phyloP scores from a whole-genome alignment of 1,284 basidiomycete genomes.

The Microstroma glucosiphilum region DNA sequence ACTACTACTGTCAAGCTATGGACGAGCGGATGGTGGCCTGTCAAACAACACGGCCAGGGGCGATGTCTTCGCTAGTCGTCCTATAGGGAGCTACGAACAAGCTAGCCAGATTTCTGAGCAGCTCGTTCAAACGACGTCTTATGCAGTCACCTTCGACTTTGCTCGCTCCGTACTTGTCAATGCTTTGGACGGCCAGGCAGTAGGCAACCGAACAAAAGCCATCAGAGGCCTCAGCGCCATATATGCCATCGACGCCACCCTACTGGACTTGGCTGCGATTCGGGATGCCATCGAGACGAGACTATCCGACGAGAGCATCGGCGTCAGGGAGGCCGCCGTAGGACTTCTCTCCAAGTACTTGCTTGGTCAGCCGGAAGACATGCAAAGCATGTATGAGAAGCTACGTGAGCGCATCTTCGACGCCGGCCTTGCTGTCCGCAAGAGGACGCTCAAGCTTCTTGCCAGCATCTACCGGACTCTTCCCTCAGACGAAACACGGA shows the following conservation, averaged over 20 bases:
- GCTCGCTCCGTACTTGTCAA: conserved; percentile 29
- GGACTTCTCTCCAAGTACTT: conserved; percentile 93
- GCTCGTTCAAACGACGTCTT: conserved; percentile 9
- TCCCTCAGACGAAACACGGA: conserved; percentile 59
- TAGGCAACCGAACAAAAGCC: conserved; percentile 40
- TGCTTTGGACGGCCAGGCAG: conserved; percentile 27
- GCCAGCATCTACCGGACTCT: conserved; percentile 71
- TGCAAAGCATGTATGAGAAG: conserved; percentile 74
- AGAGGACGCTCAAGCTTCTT: conserved; percentile 87
- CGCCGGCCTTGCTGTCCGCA: conserved; percentile 82
- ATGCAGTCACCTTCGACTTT: conserved; percentile 25
- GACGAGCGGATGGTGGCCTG: not conserved
- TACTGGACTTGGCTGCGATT: conserved; percentile 24
- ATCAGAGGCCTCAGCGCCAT: conserved; percentile 37
- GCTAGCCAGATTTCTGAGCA: not conserved
- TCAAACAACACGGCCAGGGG: not conserved
- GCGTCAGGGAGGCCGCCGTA: conserved; percentile 89
- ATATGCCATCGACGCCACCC: conserved; percentile 24
- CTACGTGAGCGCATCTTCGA: conserved; percentile 85
- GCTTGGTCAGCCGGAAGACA: conserved; percentile 74
- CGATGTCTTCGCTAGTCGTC: conserved; percentile 15
- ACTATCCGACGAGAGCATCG: conserved; percentile 79
- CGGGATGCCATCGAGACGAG: conserved; percentile 69
- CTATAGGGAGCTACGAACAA: conserved; percentile 9
- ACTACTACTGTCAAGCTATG: conserved; percentile 8